Percentiles rank a stretch among this genome's conserved stretches.
Conservation (phyloP, 768 basidiomycete genomes). For the Mycena vitilis region DNA sequence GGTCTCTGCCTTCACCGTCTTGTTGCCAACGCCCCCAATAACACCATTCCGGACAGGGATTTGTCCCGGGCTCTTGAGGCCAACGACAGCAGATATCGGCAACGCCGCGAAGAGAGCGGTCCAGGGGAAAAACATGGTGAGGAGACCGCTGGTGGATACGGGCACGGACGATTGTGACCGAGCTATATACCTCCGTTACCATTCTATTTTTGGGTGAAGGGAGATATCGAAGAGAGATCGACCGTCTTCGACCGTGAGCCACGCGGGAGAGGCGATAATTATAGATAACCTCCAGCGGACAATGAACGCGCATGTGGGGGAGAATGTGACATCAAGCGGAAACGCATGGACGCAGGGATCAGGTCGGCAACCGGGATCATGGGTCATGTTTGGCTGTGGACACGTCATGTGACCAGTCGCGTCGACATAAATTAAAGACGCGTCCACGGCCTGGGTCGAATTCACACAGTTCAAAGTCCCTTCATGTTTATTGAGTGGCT, state of each 20-base stretch:
- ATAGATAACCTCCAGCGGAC: background rate
- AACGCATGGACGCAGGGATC: background rate
- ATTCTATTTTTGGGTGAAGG: no score
- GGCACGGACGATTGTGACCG: background rate
- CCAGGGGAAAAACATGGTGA: background rate
- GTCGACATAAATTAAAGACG: no score
- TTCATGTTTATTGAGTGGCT: no score
- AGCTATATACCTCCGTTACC: background rate
- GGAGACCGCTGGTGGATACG: background rate
- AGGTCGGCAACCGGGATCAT: background rate
- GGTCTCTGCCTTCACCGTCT: background rate
- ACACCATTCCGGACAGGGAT: background rate
- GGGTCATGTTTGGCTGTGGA: background rate
- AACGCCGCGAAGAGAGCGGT: background rate
- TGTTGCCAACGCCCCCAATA: background rate
- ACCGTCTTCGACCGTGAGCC: no score
- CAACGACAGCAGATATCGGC: background rate
- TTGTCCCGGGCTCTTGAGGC: background rate
- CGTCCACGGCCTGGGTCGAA: no score
- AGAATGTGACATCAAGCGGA: background rate
- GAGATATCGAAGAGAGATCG: no score
- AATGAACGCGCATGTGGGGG: background rate
- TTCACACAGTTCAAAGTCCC: no score
- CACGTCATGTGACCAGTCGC: background rate
- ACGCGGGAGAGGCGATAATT: background rate